Evolutionary conservation across 2,329 filamentous ascomycete species (phyloP).

Genomic region (Dactylellina haptotyla): DNA sequence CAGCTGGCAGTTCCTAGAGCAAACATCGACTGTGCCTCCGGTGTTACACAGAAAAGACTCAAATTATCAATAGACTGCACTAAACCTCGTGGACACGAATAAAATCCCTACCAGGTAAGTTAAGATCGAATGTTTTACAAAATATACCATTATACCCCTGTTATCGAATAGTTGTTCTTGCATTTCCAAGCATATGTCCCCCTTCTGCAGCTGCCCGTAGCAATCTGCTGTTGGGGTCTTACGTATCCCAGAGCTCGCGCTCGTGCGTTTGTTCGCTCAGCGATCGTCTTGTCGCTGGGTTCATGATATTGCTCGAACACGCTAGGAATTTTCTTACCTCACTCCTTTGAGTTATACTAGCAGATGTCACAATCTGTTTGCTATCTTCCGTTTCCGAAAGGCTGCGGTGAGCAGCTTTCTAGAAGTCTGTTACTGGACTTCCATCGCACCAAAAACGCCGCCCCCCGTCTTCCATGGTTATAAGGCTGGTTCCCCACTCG

Average conservation of each 20-base stretch:
- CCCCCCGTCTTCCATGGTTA: conserved; percentile 14
- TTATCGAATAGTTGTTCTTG: conserved; percentile 15
- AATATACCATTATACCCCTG: conserved; percentile 8
- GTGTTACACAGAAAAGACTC: conserved; percentile 43
- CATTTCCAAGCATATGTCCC: conserved; percentile 11
- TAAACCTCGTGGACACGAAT: background rate
- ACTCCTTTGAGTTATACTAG: no score
- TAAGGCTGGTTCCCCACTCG: conserved; percentile 13
- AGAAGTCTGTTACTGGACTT: conserved; percentile 42
- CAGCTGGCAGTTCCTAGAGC: conserved; percentile 49
- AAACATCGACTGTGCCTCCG: conserved; percentile 47
- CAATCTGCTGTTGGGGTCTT: conserved; percentile 16
- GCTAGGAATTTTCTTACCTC: no score
- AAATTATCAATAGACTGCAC: background rate
- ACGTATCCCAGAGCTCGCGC: background rate
- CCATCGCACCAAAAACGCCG: conserved; percentile 36
- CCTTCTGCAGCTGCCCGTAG: conserved; percentile 35
- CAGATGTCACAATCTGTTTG: conserved; percentile 28
- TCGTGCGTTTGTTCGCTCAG: no score
- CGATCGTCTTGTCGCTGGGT: background rate
- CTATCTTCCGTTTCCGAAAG: conserved; percentile 18
- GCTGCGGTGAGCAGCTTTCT: conserved; percentile 32
- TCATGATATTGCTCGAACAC: no score
- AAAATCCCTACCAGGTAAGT: conserved; percentile 39
- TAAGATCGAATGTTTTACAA: conserved; percentile 11